These are phyloP conservation scores for Escovopsis sp. DNA, from an alignment of 2,329 filamentous ascomycete genomes.

Conservation along the genomic window DNA sequence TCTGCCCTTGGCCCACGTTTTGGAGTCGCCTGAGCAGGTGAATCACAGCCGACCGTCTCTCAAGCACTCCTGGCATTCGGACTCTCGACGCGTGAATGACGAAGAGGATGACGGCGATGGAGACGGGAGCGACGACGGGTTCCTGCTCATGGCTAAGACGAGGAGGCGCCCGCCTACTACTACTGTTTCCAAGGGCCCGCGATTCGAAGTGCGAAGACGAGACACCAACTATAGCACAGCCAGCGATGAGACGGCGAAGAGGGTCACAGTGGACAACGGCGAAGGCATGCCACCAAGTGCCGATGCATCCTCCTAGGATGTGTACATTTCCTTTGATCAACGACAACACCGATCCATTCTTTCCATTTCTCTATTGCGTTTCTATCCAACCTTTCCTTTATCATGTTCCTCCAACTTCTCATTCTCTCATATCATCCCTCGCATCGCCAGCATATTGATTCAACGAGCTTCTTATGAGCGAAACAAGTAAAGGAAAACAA, in stretches of 20 bases:
- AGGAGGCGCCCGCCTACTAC: conserved; percentile 26
- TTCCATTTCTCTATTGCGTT: too few relatives aligned
- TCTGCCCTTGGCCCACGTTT: conserved; percentile 30
- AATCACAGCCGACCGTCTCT: conserved; percentile 8
- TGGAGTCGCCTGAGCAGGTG: conserved; percentile 5
- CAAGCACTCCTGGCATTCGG: conserved; percentile 1
- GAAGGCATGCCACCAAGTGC: conserved; percentile 6
- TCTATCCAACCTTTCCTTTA: too few relatives aligned
- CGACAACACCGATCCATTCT: too few relatives aligned
- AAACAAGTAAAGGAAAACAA: too few relatives aligned
- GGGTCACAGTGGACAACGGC: conserved; percentile 23
- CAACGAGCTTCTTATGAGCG: too few relatives aligned
- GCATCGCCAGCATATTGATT: too few relatives aligned
- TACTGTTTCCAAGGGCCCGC: conserved; percentile 9
- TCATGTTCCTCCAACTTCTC: too few relatives aligned
- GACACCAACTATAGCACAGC: conserved; percentile 46
- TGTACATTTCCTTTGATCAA: too few relatives aligned
- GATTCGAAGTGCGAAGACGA: conserved; percentile 30
- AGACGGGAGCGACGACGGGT: conserved; percentile 39
- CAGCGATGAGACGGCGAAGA: conserved; percentile 52
- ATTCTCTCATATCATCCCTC: too few relatives aligned
- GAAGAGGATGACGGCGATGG: conserved; percentile 19
- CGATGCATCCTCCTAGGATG: not conserved
- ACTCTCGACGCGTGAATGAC: conserved; percentile 20
- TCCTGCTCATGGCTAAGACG: conserved; percentile 36